Evolutionary conservation across 1,139 yeast genomes (phyloP), one percentile per base, ranked within the genome.

Genomic region (Lodderomyces beijingensis): DNA sequence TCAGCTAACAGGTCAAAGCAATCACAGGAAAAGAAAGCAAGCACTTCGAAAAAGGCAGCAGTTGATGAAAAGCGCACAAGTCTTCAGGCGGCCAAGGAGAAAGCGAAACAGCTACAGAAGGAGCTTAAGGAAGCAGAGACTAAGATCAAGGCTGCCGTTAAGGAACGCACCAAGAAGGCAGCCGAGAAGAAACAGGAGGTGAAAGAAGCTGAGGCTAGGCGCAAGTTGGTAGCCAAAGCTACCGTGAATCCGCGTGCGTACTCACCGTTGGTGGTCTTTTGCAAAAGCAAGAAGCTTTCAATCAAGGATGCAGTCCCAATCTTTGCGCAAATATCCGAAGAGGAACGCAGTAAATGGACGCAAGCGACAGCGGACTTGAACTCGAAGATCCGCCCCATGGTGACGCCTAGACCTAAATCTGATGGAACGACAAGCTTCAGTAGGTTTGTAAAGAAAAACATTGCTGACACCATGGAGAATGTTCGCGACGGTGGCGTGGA

Each of bases 331-430:
- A 41, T 50, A 18, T 24, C 57, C 9, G 54, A 46, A 3, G 40
- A 35, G 18, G 70, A 65, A 38, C 57, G 55, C 43, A 55, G 45
- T 9, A 34, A 31, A 4, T 63, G 36, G 39, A 36, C 45, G 17
- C 42, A 35, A 4, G 47, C 52, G 33, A 64, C 65, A 13, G 53
- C 51, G 13, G 52, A 45, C 21, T 45, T 44, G 42, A 63, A 65
- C 41, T 57, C 48, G 5, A 53, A 53, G 33, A 47, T 47, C 32
- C 39, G 43, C 30, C 37, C 51, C 29, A 41, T 50, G 9, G 63
- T 46, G 44, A 48, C 54, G 3, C 64, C 67, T 5, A 59, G 57
- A 40, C 73, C 71, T 30, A 71, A 71, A 30, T 57, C 54, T 37
- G 44, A 50, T 9, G 65, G 69, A 3, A 47, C 55, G 4, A 40